Evolutionary conservation across 768 basidiomycete genomes (phyloP).

Genomic region (Tricholoma furcatifolium): DNA sequence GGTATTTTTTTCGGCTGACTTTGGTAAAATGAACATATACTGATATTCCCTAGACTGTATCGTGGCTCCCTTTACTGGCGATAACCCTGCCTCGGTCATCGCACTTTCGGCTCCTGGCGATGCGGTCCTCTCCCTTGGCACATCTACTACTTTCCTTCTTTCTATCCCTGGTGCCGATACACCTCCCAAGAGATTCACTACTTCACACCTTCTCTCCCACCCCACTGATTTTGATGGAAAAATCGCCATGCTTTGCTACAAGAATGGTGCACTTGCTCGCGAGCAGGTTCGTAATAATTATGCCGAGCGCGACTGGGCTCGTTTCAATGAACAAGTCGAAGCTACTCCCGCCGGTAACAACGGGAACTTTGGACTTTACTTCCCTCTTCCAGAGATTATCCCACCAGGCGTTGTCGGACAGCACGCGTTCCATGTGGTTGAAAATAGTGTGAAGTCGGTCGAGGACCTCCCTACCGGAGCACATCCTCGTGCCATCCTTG

Average conservation of each 20-base stretch:
- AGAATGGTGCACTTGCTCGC: conserved; percentile 82
- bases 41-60: conserved; percentile 54
- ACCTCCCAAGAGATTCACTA: conserved; percentile 68
- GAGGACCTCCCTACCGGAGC: conserved; percentile 40
- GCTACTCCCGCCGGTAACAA: conserved; percentile 53
- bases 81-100: conserved; percentile 85
- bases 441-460: conserved; percentile 23
- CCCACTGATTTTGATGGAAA: conserved; percentile 60
- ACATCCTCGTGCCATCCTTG: conserved; percentile 76
- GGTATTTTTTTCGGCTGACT: conserved; percentile 33
- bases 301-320: conserved; percentile 59
- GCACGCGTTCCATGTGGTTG: conserved; percentile 51
- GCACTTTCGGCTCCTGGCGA: conserved; percentile 75
- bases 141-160: conserved; percentile 83
- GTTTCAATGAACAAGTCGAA: conserved; percentile 67
- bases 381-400: conserved; percentile 85
- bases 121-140: conserved; percentile 83
- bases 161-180: conserved; percentile 65
- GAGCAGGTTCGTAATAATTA: conserved; percentile 72
- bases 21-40: not conserved
- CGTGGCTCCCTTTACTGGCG: conserved; percentile 84
- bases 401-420: conserved; percentile 75
- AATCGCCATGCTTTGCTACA: conserved; percentile 92
- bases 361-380: conserved; percentile 72
- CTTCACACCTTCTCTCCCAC: conserved; percentile 73